Conservation (phyloP, 192 early-diverging fungal species). For the Coemansia reversa region DNA sequence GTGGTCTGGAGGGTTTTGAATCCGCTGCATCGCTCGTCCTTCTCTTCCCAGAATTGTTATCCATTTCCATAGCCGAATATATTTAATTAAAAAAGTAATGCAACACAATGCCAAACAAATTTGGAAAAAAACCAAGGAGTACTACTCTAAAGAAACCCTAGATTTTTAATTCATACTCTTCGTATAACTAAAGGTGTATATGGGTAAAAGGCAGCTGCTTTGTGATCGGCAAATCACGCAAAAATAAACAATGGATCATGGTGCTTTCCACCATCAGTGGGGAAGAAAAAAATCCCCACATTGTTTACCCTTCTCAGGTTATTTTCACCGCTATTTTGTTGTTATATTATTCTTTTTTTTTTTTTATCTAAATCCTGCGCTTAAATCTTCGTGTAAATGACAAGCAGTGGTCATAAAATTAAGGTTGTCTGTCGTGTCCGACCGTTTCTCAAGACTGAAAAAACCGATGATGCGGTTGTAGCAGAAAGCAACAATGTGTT, state of each 20-base stretch:
- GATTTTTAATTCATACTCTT: not conserved
- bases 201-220: not conserved
- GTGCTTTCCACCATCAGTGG: not conserved
- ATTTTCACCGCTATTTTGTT: not conserved
- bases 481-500: conserved; percentile 46
- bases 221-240: conserved; percentile 1
- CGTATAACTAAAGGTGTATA: not conserved
- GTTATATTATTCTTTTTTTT: conserved; percentile 4
- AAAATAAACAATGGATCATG: conserved; percentile 10
- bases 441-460: conserved; percentile 59
- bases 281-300: conserved; percentile 18
- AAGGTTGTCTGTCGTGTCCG: conserved; percentile 62
- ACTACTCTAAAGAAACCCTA: not conserved
- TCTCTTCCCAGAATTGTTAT: not conserved
- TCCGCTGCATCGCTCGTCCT: conserved; percentile 8
- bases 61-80: not conserved
- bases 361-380: not conserved
- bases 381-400: conserved; percentile 16
- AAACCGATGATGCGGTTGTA: conserved; percentile 48
- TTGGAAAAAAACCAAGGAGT: not conserved
- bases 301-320: conserved; percentile 23
- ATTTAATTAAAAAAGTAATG: not conserved
- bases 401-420: conserved; percentile 47
- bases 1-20: conserved; percentile 6
- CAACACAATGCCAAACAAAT: not conserved